Evolutionary conservation across 129 eudicot species (phyloP), one percentile per base, ranked within the genome.

Genomic region (Flaveria sonorensis): DNA sequence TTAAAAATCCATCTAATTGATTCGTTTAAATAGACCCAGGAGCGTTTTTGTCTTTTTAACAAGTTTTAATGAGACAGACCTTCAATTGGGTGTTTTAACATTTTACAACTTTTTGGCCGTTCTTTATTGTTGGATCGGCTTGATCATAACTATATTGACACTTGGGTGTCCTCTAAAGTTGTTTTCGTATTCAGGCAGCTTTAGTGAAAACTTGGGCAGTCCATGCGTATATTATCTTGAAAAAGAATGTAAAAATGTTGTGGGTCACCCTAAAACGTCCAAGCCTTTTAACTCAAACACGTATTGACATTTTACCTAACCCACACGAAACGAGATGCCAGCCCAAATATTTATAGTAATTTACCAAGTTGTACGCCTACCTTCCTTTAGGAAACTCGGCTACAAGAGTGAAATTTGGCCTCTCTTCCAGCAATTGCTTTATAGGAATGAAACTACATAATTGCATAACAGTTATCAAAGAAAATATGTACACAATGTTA

Each of bases 381-480:
- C 93, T 89, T 77, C 87, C 90, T 76, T 81, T 84, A 0, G 85
- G 76, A 61, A 87, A 90, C 60, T 90, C 96, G 1, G 90, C 92
- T 66, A 90, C 71, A 52, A 90, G 71, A 43, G 76, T 48, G 73
- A 90, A 82, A 75, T 79, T 80, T 64, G 96, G 96, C 86, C 96
- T 86, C 79, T 73, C 81, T 69, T 80, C 80, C 72, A 74, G 74
- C 59, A 90, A 64, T 74, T 84, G 90, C 74, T 83, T 64, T 36
- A 82, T 48, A 46, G 92, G 85, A 59, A 86, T 83, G 74, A 87
- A 87, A 79, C 96, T 89, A 85, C 81, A 75, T 11, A 20, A 72
- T 36, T 39, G 20, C 19, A 45, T 10, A 47, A 46, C 48, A 26
- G 4, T 40, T 11, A 67, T 46, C 61, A 30, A 16, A 24, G 7